These are phyloP conservation scores for Colletotrichum camelliae DNA, from an alignment of 2,329 filamentous ascomycete genomes.

Conservation along the genomic window DNA sequence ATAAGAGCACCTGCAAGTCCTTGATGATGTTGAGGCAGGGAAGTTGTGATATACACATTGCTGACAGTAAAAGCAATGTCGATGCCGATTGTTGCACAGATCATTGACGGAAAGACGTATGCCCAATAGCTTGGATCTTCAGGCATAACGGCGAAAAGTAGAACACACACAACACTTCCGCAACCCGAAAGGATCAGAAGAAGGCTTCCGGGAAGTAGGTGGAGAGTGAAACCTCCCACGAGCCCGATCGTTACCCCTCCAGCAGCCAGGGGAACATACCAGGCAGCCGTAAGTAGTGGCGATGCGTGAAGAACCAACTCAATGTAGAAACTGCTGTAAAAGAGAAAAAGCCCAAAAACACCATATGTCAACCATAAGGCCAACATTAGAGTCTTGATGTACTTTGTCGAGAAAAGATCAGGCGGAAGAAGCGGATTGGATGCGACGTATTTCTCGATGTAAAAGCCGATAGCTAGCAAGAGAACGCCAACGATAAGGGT, in stretches of 20 bases:
- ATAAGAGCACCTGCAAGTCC: slow-evolving; percentile 46
- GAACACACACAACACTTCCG: slow-evolving; percentile 61
- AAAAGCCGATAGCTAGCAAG: slow-evolving; percentile 58
- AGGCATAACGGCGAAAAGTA: slow-evolving; percentile 71
- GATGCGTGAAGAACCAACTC: slow-evolving; percentile 61
- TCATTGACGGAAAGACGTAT: slow-evolving; percentile 74
- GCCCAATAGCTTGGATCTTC: slow-evolving; percentile 71
- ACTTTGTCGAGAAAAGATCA: slow-evolving; percentile 66
- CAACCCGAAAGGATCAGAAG: slow-evolving; percentile 66
- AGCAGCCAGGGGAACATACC: slow-evolving; percentile 70
- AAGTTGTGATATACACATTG: slow-evolving; percentile 80
- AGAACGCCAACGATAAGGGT: slow-evolving; percentile 62
- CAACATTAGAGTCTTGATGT: slow-evolving; percentile 62
- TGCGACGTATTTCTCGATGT: slow-evolving; percentile 68
- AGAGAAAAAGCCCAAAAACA: slow-evolving; percentile 63
- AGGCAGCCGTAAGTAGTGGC: slow-evolving; percentile 69
- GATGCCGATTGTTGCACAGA: slow-evolving; percentile 74
- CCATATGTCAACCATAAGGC: slow-evolving; percentile 67
- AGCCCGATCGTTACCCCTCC: slow-evolving; percentile 71
- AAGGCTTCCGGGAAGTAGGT: slow-evolving; percentile 66
- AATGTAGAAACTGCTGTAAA: slow-evolving; percentile 71
- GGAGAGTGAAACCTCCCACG: slow-evolving; percentile 69
- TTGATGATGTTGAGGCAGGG: slow-evolving; percentile 72
- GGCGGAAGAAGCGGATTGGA: slow-evolving; percentile 65
- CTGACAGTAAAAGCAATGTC: slow-evolving; percentile 79